A percentile compares a stretch with the other conserved stretches of the same genome.
Conservation (phyloP, 768 basidiomycete genomes). For the Mycena capillaripes region DNA sequence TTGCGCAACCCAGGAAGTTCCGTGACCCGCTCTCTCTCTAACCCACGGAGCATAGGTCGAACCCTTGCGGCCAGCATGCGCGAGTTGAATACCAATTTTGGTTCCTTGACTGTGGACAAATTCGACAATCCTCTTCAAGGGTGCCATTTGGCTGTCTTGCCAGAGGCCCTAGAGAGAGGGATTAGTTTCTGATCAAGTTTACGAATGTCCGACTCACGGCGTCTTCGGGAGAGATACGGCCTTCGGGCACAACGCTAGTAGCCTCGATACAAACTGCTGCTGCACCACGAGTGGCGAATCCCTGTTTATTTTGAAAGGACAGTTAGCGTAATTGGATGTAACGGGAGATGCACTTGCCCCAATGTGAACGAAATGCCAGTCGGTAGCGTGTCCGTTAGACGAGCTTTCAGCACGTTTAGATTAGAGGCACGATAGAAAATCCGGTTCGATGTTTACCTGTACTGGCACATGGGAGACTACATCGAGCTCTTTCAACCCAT, state of each 20-base stretch:
- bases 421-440: no score
- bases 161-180: slow-evolving; percentile 68
- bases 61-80: slow-evolving; percentile 82
- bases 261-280: slow-evolving; percentile 83
- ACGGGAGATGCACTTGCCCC: slow-evolving; percentile 57
- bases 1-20: slow-evolving; percentile 51
- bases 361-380: slow-evolving; percentile 88
- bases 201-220: slow-evolving; percentile 55
- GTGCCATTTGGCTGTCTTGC: slow-evolving; percentile 81
- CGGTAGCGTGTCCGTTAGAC: slow-evolving; percentile 76
- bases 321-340: not conserved
- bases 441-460: no score
- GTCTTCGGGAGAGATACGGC: slow-evolving; percentile 84
- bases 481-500: not conserved
- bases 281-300: slow-evolving; percentile 78
- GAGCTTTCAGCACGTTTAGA: slow-evolving; percentile 13
- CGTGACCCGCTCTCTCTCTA: slow-evolving; percentile 51
- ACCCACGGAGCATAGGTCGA: slow-evolving; percentile 81
- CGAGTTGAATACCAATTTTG: slow-evolving; percentile 83
- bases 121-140: slow-evolving; percentile 78
- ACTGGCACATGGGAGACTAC: slow-evolving; percentile 88
- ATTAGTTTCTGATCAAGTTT: not conserved
- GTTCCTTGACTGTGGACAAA: slow-evolving; percentile 81
- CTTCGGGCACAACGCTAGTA: slow-evolving; percentile 79
- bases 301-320: slow-evolving; percentile 45